A percentile compares a stretch with the other conserved stretches of the same genome.
These are phyloP conservation scores for Ramaria sp. DNA, from an alignment of 768 basidiomycete species.

Conservation along the genomic window DNA sequence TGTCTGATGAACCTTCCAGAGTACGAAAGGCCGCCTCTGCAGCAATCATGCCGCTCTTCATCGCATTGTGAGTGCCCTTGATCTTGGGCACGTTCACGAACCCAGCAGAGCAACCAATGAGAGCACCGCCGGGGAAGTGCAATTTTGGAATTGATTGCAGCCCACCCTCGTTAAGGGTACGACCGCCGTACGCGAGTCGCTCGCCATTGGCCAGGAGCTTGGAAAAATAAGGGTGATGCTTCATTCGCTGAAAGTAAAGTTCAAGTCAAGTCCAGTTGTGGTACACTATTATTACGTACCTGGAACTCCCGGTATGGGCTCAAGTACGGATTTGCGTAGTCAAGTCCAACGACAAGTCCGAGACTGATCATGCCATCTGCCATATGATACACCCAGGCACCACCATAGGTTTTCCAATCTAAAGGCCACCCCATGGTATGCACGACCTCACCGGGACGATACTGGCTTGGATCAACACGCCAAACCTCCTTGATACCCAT, in stretches of 20 bases:
- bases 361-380: conserved; percentile 80
- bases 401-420: conserved; percentile 75
- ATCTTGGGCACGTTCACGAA: conserved; percentile 97
- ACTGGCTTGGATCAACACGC: conserved; percentile 58
- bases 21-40: conserved; percentile 77
- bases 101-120: conserved; percentile 92
- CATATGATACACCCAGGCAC: conserved; percentile 95
- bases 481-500: conserved; percentile 97
- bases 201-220: conserved; percentile 66
- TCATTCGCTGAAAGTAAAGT: conserved; percentile 55
- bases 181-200: conserved; percentile 84
- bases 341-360: conserved; percentile 87
- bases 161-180: conserved; percentile 88
- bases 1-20: conserved; percentile 40
- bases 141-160: conserved; percentile 80
- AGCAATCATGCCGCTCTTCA: conserved; percentile 98
- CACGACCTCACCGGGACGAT: conserved; percentile 67
- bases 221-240: conserved; percentile 90
- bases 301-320: conserved; percentile 91
- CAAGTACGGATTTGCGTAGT: conserved; percentile 89
- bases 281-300: conserved; percentile 32
- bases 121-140: conserved; percentile 88
- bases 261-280: conserved; percentile 8
- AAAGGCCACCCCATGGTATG: conserved; percentile 96
- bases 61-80: conserved; percentile 97